Base-by-base conservation (phyloP, 805 yeast species). In the Cyberlindnera samutprakarnensis region DNA sequence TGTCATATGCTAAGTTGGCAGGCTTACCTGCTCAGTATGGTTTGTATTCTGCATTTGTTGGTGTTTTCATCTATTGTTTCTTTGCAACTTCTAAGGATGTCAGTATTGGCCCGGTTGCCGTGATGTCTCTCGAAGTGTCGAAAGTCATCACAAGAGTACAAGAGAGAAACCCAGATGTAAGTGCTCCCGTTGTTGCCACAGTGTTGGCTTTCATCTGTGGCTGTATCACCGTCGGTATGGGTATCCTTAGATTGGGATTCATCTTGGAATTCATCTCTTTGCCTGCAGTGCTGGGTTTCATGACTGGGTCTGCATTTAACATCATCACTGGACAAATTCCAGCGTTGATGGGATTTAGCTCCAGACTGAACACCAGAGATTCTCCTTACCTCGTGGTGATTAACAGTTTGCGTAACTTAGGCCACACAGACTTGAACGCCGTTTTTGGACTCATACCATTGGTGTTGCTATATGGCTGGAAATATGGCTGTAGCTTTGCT, bases 71-170 rank as follows among this genome's bases (percentile, higher is more conserved):
- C 32, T 88, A 88, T 57, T 80, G 94, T 30, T 71, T 88, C 48
- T 88, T 88, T 59, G 96, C 96, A 11, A 88, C 96, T 11, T 82
- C 94, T 16, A 88, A 88, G 57, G 96, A 88, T 66, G 95, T 88
- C 23, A 81, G 94, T 39, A 87, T 88, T 47, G 96, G 96, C 18
- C 96, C 96, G 9, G 96, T 88, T 23, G 96, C 96, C 10, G 96
- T 88, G 36, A 87, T 88, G 95, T 82, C 94, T 12, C 56, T 75
- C 43, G 88, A 86, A 54, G 86, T 84, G 22, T 78, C 88, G 30
- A 83, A 79, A 54, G 86, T 84, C 35, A 68, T 88, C 34, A 68
- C 74, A 18, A 63, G 65, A 30, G 92, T 87, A 9, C 72, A 72
- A 39, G 62, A 45, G 10, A 69, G 64, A 38, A 64, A 68, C 41